Evolutionary conservation across 2,329 filamentous ascomycete genomes (phyloP).

Genomic region (Ceratocystis harringtonii): DNA sequence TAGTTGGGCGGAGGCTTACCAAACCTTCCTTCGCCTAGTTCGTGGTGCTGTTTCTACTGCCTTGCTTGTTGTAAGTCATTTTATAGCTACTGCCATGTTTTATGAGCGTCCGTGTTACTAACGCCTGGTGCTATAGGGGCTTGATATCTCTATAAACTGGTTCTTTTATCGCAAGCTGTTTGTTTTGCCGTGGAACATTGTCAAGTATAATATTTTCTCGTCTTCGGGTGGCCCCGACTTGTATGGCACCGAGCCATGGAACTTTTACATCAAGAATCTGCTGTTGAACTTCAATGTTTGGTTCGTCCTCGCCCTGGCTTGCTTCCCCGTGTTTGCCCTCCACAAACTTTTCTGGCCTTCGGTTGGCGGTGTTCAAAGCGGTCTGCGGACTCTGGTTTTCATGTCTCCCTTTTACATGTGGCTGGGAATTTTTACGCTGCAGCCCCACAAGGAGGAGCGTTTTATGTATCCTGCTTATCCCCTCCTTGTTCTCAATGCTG

Average conservation of each 20-base stretch:
- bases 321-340: slow-evolving; percentile 58
- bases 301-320: slow-evolving; percentile 64
- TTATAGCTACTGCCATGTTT: neutral
- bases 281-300: slow-evolving; percentile 90
- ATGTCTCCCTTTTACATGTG: slow-evolving; percentile 84
- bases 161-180: slow-evolving; percentile 73
- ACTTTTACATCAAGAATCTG: slow-evolving; percentile 87
- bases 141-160: slow-evolving; percentile 58
- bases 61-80: slow-evolving; percentile 47
- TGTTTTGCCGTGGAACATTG: slow-evolving; percentile 78
- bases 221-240: slow-evolving; percentile 71
- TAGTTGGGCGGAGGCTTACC: slow-evolving; percentile 43
- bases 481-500: slow-evolving; percentile 75
- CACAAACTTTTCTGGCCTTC: slow-evolving; percentile 53
- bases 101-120: neutral
- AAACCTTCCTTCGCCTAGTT: slow-evolving; percentile 44
- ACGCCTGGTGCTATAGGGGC: slow-evolving; percentile 32
- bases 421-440: slow-evolving; percentile 77
- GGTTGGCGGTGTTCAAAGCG: slow-evolving; percentile 48
- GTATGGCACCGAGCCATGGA: slow-evolving; percentile 92
- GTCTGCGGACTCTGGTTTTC: slow-evolving; percentile 63
- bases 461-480: slow-evolving; percentile 99
- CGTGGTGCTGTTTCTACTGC: slow-evolving; percentile 54
- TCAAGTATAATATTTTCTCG: slow-evolving; percentile 89
- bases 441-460: slow-evolving; percentile 93